These are phyloP conservation scores for Vitis labrusca DNA, from an alignment of 164 flowering plant species.

Conservation along the genomic window DNA sequence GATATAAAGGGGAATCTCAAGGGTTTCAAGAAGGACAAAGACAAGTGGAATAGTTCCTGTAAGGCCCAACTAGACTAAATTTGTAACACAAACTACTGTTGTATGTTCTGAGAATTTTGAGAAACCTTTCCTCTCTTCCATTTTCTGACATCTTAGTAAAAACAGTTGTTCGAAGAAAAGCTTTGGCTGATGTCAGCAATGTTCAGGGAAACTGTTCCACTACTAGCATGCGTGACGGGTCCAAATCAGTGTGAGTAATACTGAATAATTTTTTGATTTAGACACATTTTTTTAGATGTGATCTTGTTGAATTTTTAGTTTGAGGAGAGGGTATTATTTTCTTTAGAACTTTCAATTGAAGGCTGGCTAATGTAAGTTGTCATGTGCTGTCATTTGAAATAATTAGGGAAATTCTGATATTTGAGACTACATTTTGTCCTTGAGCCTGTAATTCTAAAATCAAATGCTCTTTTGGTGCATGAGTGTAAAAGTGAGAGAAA, in stretches of 20 bases:
- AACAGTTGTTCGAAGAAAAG: constrained; percentile 43
- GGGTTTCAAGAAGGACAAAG: constrained; percentile 29
- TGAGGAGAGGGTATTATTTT: no score
- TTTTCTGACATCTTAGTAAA: constrained; percentile 22
- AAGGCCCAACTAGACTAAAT: constrained; percentile 12
- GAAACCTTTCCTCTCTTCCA: neutral
- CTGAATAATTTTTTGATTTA: neutral
- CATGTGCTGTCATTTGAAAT: neutral
- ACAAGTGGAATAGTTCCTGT: constrained; percentile 37
- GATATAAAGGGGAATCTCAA: constrained; percentile 30
- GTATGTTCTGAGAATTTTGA: neutral
- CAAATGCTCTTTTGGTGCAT: constrained; percentile 5
- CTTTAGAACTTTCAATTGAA: no score
- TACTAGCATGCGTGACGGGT: constrained; percentile 22
- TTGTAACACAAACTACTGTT: neutral
- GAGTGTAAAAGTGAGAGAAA: constrained; percentile 20
- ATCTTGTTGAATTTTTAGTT: neutral
- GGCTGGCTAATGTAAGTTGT: neutral
- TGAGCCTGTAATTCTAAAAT: neutral
- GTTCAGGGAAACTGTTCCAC: constrained; percentile 17
- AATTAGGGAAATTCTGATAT: neutral
- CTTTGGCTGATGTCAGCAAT: constrained; percentile 70
- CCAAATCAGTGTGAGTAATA: constrained; percentile 41
- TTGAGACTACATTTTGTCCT: neutral
- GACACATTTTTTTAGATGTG: neutral